Base-by-base conservation (phyloP, 768 basidiomycete species). In the Pseudohyphozyma bogoriensis region DNA sequence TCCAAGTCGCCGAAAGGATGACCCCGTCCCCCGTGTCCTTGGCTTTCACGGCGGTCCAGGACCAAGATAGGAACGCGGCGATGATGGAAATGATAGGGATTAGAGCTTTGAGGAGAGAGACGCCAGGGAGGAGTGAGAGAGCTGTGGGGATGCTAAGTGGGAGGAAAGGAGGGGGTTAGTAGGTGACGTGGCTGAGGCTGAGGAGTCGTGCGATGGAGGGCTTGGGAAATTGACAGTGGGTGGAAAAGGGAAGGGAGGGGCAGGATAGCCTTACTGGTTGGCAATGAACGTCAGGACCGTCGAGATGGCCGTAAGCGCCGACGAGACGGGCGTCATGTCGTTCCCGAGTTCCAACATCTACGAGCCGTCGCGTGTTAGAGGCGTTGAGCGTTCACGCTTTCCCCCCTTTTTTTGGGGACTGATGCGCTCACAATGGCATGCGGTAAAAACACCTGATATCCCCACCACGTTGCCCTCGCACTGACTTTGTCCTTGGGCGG, bases 361-460 rank as follows among this genome's bases (percentile, higher is more conserved):
- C 4, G 5, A 33, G 0, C 26, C 3, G 56, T 37, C 2, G 11
- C 6, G 24, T 20, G 8, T 11, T 8, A 50, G 15, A 31, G 26
- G 22, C 20, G 28, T 28, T 24, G 36, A 51, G 33, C 0, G 45
- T 10, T 3, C 35, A n/a, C n/a, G n/a, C n/a, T n/a, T n/a, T n/a
- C n/a, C n/a, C n/a, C n/a, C n/a, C n/a, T n/a, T n/a, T n/a, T n/a
- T n/a, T n/a, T n/a, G n/a, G n/a, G n/a, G n/a, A n/a, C n/a, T n/a
- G 45, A 49, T 15, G 20, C 8, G 29, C 59, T 16, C 20, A 60
- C 59, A 24, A 60, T 31, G 32, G 10, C 24, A 32, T 60, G 51
- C 2, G 59, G 59, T 9, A 60, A 28, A 46, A 51, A 60, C 1
- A 60, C 24, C 40, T 60, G 54, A 40, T 60, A 60, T 2, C 59